Conservation (phyloP, 2,329 filamentous ascomycete species). For the Ceratocystis eucalypticola region DNA sequence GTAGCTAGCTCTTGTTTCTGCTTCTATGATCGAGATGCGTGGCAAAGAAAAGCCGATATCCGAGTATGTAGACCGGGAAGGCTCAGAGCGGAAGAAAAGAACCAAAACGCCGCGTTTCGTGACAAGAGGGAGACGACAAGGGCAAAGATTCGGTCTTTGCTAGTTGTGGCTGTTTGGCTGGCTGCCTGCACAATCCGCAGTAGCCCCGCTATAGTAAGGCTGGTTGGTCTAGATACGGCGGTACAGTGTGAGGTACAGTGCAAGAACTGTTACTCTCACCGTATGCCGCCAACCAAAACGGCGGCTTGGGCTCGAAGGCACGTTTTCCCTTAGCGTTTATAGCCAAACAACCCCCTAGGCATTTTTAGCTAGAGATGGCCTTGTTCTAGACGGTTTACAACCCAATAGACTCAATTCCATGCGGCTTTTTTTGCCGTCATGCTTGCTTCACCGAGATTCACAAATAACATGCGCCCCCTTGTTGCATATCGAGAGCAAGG, state of each 20-base stretch:
- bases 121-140: background rate
- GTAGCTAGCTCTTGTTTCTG: background rate
- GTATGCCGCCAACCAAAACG: background rate
- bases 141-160: background rate
- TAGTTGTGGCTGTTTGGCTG: too few relatives aligned
- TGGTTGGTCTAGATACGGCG: background rate
- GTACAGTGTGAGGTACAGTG: background rate
- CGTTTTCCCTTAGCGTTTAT: background rate
- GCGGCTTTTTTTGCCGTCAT: background rate
- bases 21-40: background rate
- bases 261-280: too few relatives aligned
- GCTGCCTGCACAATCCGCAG: too few relatives aligned
- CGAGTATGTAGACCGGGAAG: too few relatives aligned
- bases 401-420: background rate
- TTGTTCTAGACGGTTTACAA: background rate
- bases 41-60: background rate
- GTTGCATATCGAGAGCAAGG: background rate
- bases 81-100: too few relatives aligned
- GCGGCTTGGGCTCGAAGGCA: background rate
- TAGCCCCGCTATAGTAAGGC: constrained; percentile 1
- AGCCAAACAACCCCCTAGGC: background rate
- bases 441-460: background rate
- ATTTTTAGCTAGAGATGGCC: background rate
- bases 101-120: background rate
- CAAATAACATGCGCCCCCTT: background rate